Evolutionary conservation across 306 rosid genomes (phyloP).

Genomic region (Medicago truncatula): MtrunA17r5.0-ANR NC_053046.1:33808501-33809000

Average conservation of each 20-base stretch:
- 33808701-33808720: neutral
- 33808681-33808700: neutral
- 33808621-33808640: neutral
- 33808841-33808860: too few relatives aligned
- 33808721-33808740: too few relatives aligned
- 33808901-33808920: slow-evolving; percentile 9
- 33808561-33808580: neutral
- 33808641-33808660: neutral
- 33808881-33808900: neutral
- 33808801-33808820: too few relatives aligned
- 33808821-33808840: too few relatives aligned
- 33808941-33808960: slow-evolving; percentile 42
- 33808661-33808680: neutral
- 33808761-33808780: too few relatives aligned
- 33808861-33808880: neutral
- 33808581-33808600: neutral
- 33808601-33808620: neutral
- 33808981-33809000: slow-evolving; percentile 47
- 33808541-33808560: neutral
- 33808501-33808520: too few relatives aligned
- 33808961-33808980: slow-evolving; percentile 7
- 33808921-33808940: slow-evolving; percentile 49
- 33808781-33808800: too few relatives aligned
- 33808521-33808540: neutral
- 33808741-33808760: too few relatives aligned